Evolutionary conservation across 345 rosid species (phyloP).

Genomic region (Lenwebbia sp.): DNA sequence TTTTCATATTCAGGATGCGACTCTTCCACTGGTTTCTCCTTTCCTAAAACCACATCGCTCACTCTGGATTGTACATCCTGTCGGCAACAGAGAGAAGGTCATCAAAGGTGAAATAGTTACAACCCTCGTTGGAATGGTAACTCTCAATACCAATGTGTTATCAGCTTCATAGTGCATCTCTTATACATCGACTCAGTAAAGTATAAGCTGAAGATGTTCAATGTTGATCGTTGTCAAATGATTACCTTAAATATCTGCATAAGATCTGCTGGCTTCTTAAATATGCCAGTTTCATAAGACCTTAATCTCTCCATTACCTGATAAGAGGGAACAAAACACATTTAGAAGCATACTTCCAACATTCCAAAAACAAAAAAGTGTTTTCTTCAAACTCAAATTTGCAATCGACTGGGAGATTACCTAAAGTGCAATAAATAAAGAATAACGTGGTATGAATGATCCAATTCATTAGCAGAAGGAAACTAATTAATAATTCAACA

Average conservation of each 20-base stretch:
- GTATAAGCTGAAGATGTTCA: not conserved
- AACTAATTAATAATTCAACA: not conserved
- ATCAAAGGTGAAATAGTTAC: not conserved
- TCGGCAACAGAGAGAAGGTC: not conserved
- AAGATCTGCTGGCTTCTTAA: conserved; percentile 83
- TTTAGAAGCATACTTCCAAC: not conserved
- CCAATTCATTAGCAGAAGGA: not conserved
- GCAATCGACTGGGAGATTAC: not conserved
- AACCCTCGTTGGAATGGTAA: not conserved
- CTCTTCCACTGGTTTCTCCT: conserved; percentile 98
- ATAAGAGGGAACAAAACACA: conserved; percentile 1
- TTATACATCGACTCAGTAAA: not conserved
- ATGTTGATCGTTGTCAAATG: not conserved
- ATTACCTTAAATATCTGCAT: conserved; percentile 94
- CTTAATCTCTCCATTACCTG: conserved; percentile 99
- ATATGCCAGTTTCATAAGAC: conserved; percentile 68
- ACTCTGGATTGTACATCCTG: conserved; percentile 95
- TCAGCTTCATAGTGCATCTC: not conserved
- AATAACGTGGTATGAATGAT: not conserved
- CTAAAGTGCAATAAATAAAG: not conserved
- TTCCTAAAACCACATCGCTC: conserved; percentile 92
- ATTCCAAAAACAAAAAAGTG: not conserved
- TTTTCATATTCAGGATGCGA: conserved; percentile 88
- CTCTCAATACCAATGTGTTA: not conserved
- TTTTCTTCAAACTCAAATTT: not conserved